Evolutionary conservation across 352 stramenopile genomes (phyloP), one percentile per base, ranked within the genome.

Genomic region (Aphanomyces invadans): DNA sequence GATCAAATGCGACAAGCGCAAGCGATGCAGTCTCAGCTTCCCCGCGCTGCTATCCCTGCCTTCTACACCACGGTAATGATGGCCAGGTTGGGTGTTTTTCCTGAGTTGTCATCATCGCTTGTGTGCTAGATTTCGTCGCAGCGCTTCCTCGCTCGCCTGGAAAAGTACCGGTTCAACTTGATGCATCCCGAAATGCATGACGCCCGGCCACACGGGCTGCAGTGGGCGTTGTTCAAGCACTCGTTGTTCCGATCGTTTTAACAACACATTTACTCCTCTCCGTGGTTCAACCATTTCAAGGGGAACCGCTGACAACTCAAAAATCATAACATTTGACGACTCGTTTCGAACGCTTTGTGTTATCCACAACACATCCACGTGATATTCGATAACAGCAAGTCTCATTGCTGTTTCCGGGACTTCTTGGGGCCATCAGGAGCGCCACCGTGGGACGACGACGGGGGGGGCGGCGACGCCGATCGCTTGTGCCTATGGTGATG

Each of bases 241-340:
- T 90, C 88, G 68, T 87, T 92, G 38, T 71, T 92, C 67, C 73
- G 80, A 52, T 86, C 76, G 72, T 92, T 90, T 70, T 93, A 87
- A 64, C 38, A 49, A n/a, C n/a, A n/a, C n/a, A n/a, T n/a, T n/a
- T n/a, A n/a, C n/a, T n/a, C n/a, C n/a, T n/a, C n/a, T n/a, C n/a
- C n/a, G n/a, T n/a, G n/a, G n/a, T n/a, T n/a, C n/a, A n/a, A n/a
- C n/a, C n/a, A n/a, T n/a, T n/a, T n/a, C n/a, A n/a, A n/a, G n/a
- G n/a, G n/a, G n/a, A n/a, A n/a, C n/a, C n/a, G n/a, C n/a, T n/a
- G n/a, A n/a, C n/a, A n/a, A n/a, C n/a, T n/a, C n/a, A n/a, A n/a
- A n/a, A n/a, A n/a, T n/a, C n/a, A n/a, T n/a, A n/a, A n/a, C n/a
- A n/a, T n/a, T n/a, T n/a, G n/a, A n/a, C n/a, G n/a, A n/a, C n/a